A percentile compares a stretch with the other conserved stretches of the same genome.
phyloP scores from a whole-genome alignment of 305 asterid genomes.

The Plantago coronopus region DNA sequence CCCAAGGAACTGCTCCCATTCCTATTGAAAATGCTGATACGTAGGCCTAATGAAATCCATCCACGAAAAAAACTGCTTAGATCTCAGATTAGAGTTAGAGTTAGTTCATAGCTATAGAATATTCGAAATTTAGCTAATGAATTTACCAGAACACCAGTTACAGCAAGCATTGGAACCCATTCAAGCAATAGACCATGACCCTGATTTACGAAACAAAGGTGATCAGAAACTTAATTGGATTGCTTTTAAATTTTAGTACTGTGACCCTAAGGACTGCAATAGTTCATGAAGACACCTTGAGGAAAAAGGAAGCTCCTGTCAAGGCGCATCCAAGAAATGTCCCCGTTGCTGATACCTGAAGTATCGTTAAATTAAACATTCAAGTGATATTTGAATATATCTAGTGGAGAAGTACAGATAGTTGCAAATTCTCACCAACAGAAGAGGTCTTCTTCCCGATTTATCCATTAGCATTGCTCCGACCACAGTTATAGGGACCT shows the following conservation, averaged over 20 bases:
- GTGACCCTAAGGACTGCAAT: neutral
- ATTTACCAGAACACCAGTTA: slow-evolving; percentile 70
- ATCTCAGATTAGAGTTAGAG: neutral
- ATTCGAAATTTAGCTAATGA: neutral
- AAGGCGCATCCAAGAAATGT: slow-evolving; percentile 63
- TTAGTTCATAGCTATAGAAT: neutral
- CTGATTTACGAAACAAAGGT: slow-evolving; percentile 31
- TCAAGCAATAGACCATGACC: slow-evolving; percentile 40
- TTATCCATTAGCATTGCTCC: slow-evolving; percentile 84
- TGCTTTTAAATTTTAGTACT: neutral
- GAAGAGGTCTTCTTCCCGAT: slow-evolving; percentile 82
- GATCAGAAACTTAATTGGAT: neutral
- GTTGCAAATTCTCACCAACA: slow-evolving; percentile 39
- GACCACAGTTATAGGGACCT: slow-evolving; percentile 66
- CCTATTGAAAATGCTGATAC: slow-evolving; percentile 78
- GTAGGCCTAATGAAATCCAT: slow-evolving; percentile 9
- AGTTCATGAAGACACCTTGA: slow-evolving; percentile 48
- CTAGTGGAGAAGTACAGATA: neutral
- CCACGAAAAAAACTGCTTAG: neutral
- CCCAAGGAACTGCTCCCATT: slow-evolving; percentile 99
- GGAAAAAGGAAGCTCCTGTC: slow-evolving; percentile 69
- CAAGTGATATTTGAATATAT: neutral
- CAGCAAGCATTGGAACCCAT: slow-evolving; percentile 54
- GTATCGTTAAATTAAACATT: neutral
- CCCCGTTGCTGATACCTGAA: slow-evolving; percentile 75